Evolutionary conservation across 352 stramenopile genomes (phyloP).

Genomic region (Phytophthora melonis): DNA sequence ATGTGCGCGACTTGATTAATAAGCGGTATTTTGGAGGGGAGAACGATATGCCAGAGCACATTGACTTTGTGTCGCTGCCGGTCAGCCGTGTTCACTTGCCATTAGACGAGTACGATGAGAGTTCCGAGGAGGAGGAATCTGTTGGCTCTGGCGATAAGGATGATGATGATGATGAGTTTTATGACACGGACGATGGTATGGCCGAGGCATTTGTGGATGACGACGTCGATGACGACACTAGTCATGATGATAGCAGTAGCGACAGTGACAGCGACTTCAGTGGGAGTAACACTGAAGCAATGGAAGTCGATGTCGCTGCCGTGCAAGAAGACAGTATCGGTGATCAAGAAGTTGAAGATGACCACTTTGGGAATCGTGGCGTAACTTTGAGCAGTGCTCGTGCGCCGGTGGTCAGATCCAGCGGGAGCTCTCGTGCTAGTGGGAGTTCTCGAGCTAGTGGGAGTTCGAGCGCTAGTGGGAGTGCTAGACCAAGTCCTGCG

Average conservation of each 20-base stretch:
- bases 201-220: neutral
- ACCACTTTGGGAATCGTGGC: neutral
- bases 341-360: neutral
- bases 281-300: neutral
- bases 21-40: neutral
- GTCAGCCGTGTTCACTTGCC: neutral
- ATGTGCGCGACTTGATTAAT: neutral
- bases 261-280: constrained; percentile 2
- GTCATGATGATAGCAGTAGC: neutral
- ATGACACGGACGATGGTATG: constrained; percentile 4
- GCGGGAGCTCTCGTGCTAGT: neutral
- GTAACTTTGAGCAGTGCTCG: neutral
- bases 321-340: neutral
- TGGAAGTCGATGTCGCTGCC: neutral
- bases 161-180: neutral
- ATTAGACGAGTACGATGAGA: neutral
- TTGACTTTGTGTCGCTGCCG: neutral
- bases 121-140: neutral
- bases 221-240: neutral
- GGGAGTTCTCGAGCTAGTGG: neutral
- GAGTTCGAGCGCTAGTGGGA: neutral
- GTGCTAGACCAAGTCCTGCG: neutral
- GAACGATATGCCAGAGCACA: neutral
- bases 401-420: neutral
- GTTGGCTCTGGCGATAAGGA: neutral